Evolutionary conservation across 140 eudicot genomes (phyloP), one percentile per base, ranked within the genome.

Genomic region (Stevia rebaudiana): DNA sequence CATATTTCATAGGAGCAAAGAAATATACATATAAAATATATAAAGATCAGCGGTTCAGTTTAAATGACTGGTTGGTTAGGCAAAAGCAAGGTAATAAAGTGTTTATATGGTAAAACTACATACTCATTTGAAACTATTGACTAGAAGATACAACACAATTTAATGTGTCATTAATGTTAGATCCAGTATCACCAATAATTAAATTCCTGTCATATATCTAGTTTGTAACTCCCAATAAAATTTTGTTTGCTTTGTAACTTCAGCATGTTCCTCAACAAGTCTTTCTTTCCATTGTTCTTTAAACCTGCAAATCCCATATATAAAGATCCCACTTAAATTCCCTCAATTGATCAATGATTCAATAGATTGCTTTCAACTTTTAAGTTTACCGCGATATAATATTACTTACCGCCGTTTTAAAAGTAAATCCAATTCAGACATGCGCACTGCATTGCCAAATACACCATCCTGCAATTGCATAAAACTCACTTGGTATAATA

Each of bases 201-300:
- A 56, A 30, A 56, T 31, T 18, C 88, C 88, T 12, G 81, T 63
- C 70, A 76, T 48, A 67, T 63, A 75, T 62, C 76, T 69, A 0
- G 83, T 70, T 50, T 80, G 85, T 6, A 31, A 44, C 16, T 79
- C 85, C 89, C 89, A 79, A 18, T 69, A 79, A 41, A n/a, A 55
- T 63, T 73, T 79, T 25, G 82, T 53, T 70, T 83, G 89, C 72
- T 79, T 83, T 42, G 67, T 73, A 52, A 28, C 77, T 73, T 83
- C 81, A 10, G 61, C 76, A 7, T 84, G 78, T 70, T 79, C 85
- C 3, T 62, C 72, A 8, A 21, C 67, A 17, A 62, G 51, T 63
- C 86, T 77, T 60, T 77, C 78, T 83, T 77, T 81, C 86, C 90
- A 83, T 53, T 83, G 61, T 60, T 74, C 69, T 72, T 68, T 80